phyloP scores from a whole-genome alignment of 805 yeast genomes.

The Candida qinlingensis region DNA sequence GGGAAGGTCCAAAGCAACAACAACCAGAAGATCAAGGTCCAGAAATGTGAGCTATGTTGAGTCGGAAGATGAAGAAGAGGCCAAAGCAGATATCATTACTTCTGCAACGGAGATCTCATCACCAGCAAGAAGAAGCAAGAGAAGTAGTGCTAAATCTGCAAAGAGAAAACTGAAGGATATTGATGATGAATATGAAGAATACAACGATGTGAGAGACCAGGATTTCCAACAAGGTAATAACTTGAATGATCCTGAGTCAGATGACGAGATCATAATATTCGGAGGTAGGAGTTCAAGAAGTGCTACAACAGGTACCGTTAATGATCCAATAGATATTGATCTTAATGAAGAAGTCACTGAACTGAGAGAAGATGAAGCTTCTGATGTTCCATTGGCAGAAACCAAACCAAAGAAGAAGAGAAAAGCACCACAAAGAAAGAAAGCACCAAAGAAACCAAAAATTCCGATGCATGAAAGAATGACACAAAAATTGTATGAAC shows the following conservation, averaged over 20 bases:
- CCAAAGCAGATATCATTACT: not conserved
- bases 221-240: slow-evolving; percentile 6
- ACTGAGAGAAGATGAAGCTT: slow-evolving; percentile 15
- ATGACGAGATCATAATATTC: slow-evolving; percentile 21
- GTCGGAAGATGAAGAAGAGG: slow-evolving; percentile 7
- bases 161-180: slow-evolving; percentile 21
- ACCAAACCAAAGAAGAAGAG: slow-evolving; percentile 13
- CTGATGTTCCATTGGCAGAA: slow-evolving; percentile 25
- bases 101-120: slow-evolving; percentile 6
- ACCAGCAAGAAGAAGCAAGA: slow-evolving; percentile 12
- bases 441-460: slow-evolving; percentile 38
- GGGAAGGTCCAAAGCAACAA: not conserved
- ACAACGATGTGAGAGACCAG: slow-evolving; percentile 26
- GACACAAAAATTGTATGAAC: slow-evolving; percentile 60
- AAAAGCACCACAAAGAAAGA: slow-evolving; percentile 17
- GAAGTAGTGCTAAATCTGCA: slow-evolving; percentile 25
- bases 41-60: slow-evolving; percentile 3
- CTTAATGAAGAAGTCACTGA: slow-evolving; percentile 13
- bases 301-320: slow-evolving; percentile 8
- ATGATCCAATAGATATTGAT: slow-evolving; percentile 16
- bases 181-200: slow-evolving; percentile 32
- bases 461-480: slow-evolving; percentile 64
- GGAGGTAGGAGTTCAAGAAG: slow-evolving; percentile 1
- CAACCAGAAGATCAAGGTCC: not conserved
- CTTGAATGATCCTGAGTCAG: slow-evolving; percentile 23